Evolutionary conservation across 1,284 basidiomycete genomes (phyloP).

Genomic region (Hymenochaete sp.): DNA sequence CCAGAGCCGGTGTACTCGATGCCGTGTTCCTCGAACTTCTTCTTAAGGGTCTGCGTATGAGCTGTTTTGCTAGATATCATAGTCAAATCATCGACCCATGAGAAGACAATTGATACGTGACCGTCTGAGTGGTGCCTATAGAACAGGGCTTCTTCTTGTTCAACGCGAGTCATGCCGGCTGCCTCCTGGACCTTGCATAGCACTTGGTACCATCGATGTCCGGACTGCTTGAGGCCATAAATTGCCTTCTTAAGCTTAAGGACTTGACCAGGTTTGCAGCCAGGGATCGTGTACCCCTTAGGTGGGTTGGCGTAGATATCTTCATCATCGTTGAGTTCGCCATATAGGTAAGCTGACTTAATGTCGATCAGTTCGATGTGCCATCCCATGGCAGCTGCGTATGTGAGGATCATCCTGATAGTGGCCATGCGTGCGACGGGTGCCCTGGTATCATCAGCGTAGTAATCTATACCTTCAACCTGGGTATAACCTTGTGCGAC

Average conservation of each 20-base stretch:
- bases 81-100: slow-evolving; percentile 19
- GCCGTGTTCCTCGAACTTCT: slow-evolving; percentile 25
- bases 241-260: slow-evolving; percentile 23
- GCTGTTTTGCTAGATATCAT: background rate
- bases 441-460: background rate
- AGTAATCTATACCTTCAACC: no score
- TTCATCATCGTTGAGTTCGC: slow-evolving; percentile 11
- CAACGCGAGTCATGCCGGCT: no score
- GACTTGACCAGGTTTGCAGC: slow-evolving; percentile 5
- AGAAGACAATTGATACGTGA: slow-evolving; percentile 2
- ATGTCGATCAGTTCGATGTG: slow-evolving; percentile 24
- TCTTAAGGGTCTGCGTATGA: slow-evolving; percentile 25
- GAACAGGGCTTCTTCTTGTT: no score
- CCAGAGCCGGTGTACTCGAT: no score
- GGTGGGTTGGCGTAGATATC: slow-evolving; percentile 18
- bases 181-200: no score
- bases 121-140: slow-evolving; percentile 8
- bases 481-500: no score
- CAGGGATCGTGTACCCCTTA: slow-evolving; percentile 9
- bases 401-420: slow-evolving; percentile 16
- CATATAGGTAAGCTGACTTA: slow-evolving; percentile 22
- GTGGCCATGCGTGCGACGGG: background rate
- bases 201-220: background rate
- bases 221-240: slow-evolving; percentile 17
- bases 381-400: slow-evolving; percentile 19